phyloP scores from a whole-genome alignment of 148 eudicot species.

The Fagopyrum tataricum region DNA sequence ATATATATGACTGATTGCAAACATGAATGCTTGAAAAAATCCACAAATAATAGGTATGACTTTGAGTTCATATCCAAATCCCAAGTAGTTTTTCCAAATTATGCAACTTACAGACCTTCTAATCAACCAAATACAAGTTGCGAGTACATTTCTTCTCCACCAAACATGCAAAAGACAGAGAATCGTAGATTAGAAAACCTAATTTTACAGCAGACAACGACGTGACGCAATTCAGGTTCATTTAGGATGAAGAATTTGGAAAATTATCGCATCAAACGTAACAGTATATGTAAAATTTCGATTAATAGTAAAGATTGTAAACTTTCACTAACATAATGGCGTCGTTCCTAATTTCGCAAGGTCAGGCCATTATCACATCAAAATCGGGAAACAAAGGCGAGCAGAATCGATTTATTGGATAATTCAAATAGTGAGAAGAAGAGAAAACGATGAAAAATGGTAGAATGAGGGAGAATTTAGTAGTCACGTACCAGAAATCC shows the following conservation, averaged over 20 bases:
- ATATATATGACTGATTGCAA: not conserved
- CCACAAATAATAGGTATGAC: not conserved
- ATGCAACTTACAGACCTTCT: not conserved
- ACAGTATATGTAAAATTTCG: not conserved
- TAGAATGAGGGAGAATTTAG: not conserved
- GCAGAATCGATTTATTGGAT: not conserved
- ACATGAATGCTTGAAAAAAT: not conserved
- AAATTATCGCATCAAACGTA: not conserved
- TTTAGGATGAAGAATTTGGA: not conserved
- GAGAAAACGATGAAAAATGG: not conserved
- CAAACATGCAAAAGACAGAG: not conserved
- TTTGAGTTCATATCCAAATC: not conserved
- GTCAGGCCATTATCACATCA: not conserved
- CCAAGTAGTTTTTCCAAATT: not conserved
- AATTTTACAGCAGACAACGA: not conserved
- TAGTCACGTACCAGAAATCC: slow-evolving; percentile 2
- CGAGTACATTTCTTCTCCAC: not conserved
- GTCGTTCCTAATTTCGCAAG: not conserved
- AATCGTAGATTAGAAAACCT: not conserved
- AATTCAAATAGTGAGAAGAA: not conserved
- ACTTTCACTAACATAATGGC: not conserved
- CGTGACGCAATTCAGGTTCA: not conserved
- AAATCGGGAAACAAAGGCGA: not conserved
- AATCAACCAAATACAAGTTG: not conserved
- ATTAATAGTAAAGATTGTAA: not conserved